Evolutionary conservation across 192 early-diverging fungal species (phyloP).

Genomic region (Coemansia sp.): DNA sequence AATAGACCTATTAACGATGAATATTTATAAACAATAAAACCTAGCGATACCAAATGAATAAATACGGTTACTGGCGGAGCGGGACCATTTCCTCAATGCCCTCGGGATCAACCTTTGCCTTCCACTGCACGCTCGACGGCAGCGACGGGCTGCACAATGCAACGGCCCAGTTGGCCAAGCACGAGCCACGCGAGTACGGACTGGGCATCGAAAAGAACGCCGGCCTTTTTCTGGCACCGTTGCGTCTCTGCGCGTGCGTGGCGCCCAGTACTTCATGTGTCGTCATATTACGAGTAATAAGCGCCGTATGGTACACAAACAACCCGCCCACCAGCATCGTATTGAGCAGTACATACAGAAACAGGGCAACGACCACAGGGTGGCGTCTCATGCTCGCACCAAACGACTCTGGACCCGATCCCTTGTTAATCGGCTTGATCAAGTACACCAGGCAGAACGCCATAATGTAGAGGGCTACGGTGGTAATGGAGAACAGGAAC

Average conservation of each 20-base stretch:
- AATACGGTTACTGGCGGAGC: slow-evolving; percentile 2
- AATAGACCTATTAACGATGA: background rate
- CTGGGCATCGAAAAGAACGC: slow-evolving; percentile 20
- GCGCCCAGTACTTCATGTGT: slow-evolving; percentile 81
- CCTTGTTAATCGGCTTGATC: slow-evolving; percentile 37
- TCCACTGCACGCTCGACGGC: slow-evolving; percentile 45
- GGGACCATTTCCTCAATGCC: slow-evolving; percentile 50
- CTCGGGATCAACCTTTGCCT: slow-evolving; percentile 46
- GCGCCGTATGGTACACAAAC: slow-evolving; percentile 72
- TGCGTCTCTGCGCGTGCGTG: slow-evolving; percentile 8
- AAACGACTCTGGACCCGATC: slow-evolving; percentile 30
- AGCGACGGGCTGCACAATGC: slow-evolving; percentile 35
- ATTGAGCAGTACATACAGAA: slow-evolving; percentile 66
- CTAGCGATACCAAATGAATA: background rate
- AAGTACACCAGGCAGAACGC: slow-evolving; percentile 64
- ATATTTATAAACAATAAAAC: background rate
- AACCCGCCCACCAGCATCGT: slow-evolving; percentile 63
- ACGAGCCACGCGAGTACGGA: slow-evolving; percentile 45
- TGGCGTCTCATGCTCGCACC: slow-evolving; percentile 38
- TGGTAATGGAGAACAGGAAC: slow-evolving; percentile 63
- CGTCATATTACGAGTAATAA: slow-evolving; percentile 74
- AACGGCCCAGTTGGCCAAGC: slow-evolving; percentile 42
- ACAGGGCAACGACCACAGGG: slow-evolving; percentile 60
- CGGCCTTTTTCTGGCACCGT: background rate
- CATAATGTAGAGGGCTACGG: slow-evolving; percentile 64